A percentile compares a stretch with the other conserved stretches of the same genome.
Evolutionary conservation across 1,139 yeast genomes (phyloP).

Genomic region (Candida glucosophila): DNA sequence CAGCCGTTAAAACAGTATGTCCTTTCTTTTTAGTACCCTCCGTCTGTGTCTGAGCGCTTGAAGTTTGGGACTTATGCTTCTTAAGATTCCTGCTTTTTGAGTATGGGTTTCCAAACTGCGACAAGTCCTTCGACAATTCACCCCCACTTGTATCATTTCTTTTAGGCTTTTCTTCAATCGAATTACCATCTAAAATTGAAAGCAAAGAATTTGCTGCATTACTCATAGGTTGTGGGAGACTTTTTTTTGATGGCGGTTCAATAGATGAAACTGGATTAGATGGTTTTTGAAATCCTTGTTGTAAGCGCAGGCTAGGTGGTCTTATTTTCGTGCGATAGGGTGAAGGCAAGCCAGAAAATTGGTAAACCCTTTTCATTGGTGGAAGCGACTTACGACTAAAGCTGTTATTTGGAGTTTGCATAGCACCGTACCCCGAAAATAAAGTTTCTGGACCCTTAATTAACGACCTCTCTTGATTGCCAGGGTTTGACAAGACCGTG

Average conservation of each 20-base stretch:
- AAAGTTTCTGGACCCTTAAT: too few species aligned
- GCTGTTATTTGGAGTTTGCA: too few species aligned
- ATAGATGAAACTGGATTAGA: constrained; percentile 1
- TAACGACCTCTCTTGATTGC: too few species aligned
- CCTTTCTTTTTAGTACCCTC: constrained; percentile 4
- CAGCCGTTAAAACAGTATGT: constrained; percentile 18
- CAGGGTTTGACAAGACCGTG: too few species aligned
- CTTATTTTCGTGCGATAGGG: constrained; percentile 50
- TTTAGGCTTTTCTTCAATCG: constrained; percentile 9
- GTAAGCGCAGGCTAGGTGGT: constrained; percentile 16
- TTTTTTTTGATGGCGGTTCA: constrained; percentile 2
- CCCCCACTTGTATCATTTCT: constrained; percentile 5
- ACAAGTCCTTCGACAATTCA: constrained; percentile 13
- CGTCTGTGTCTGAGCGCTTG: constrained; percentile 1
- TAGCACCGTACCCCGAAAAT: too few species aligned
- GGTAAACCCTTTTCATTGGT: constrained; percentile 44
- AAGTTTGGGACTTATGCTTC: constrained; percentile 1
- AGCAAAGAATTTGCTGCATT: constrained; percentile 60
- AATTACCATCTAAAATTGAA: constrained; percentile 45
- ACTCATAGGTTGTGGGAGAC: constrained; percentile 32
- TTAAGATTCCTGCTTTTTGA: constrained; percentile 18
- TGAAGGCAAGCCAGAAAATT: constrained; percentile 56
- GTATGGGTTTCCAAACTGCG: constrained; percentile 47
- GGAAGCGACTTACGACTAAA: constrained; percentile 20
- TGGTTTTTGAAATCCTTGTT: constrained; percentile 1